Base-by-base conservation (phyloP, 208 protist genomes). In the Balamuthia mandrillaris region DNA sequence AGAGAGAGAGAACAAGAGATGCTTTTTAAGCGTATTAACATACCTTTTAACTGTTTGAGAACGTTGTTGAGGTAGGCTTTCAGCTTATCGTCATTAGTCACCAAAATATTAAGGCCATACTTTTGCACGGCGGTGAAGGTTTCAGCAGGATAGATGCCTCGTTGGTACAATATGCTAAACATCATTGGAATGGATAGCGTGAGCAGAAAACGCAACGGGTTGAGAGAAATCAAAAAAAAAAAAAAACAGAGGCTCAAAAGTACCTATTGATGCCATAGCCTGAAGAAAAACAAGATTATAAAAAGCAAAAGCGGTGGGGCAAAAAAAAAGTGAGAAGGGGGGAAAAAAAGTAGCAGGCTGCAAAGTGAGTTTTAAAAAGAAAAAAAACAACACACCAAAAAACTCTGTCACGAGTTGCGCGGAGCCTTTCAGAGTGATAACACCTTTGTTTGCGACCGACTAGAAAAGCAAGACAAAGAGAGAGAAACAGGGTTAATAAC, bases 381-480 rank as follows among this genome's bases (percentile, higher is more conserved):
- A n/a, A n/a, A n/a, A n/a, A n/a, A n/a, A n/a, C n/a, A n/a, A n/a
- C n/a, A n/a, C n/a, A n/a, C n/a, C 87, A 89, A 99, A 98, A 86
- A 98, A 99, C 90, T 99, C 98, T 5, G 96, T 96, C 49, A 99
- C 96, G 35, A 97, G 98, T n/a, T 95, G 93, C 3, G 97, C 93
- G 18, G 96, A 98, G 27, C 98, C 98, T 44, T 94, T 91, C 49
- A 99, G 91, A 16, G 96, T 98, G 77, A 99, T 98, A 42, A 27
- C 42, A 79, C 79, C 79, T 51, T 54, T 61, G 21, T 77, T 81
- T 56, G 82, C 82, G 29, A 79, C 65, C 27, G 60, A 52, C 79
- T 84, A 56, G 16, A 21, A 56, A 56, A 21, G 16, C 18, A 56
- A 56, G 49, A 21, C 49, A 56, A n/a, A n/a, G n/a, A n/a, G n/a